These are phyloP conservation scores for Solanum raphanifolium DNA, from an alignment of 257 asterid species.

Conservation along the genomic window DNA sequence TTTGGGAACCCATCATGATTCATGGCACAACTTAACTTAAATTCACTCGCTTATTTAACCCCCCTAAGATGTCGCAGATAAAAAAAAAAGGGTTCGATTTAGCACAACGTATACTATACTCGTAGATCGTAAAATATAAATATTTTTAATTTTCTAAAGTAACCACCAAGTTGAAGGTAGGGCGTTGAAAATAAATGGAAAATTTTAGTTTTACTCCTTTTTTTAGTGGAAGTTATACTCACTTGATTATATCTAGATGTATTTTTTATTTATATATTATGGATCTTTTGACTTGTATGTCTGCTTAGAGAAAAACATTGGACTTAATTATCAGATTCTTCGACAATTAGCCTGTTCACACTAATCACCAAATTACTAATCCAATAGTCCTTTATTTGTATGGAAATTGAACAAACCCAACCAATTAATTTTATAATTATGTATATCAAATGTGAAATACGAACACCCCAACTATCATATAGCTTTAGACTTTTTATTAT, in stretches of 20 bases:
- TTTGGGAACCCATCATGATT: background rate
- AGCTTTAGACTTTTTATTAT: background rate
- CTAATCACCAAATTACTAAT: background rate
- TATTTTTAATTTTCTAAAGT: background rate
- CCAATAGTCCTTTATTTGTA: background rate
- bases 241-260: background rate
- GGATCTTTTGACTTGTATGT: background rate
- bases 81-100: too few relatives aligned
- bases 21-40: background rate
- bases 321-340: slow-evolving; percentile 17
- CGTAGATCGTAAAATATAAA: background rate
- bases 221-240: background rate
- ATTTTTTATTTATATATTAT: background rate
- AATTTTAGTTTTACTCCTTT: background rate
- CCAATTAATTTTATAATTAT: background rate
- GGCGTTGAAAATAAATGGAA: background rate
- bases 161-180: background rate
- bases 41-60: background rate
- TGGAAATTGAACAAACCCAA: background rate
- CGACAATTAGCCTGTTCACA: slow-evolving; percentile 4
- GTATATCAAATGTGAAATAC: background rate
- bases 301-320: background rate
- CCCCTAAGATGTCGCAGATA: too few relatives aligned
- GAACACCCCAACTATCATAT: background rate
- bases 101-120: background rate